A percentile compares a stretch with the other conserved stretches of the same genome.
Evolutionary conservation across 1,284 basidiomycete species (phyloP).

Genomic region (Coniophora puteana): DNA sequence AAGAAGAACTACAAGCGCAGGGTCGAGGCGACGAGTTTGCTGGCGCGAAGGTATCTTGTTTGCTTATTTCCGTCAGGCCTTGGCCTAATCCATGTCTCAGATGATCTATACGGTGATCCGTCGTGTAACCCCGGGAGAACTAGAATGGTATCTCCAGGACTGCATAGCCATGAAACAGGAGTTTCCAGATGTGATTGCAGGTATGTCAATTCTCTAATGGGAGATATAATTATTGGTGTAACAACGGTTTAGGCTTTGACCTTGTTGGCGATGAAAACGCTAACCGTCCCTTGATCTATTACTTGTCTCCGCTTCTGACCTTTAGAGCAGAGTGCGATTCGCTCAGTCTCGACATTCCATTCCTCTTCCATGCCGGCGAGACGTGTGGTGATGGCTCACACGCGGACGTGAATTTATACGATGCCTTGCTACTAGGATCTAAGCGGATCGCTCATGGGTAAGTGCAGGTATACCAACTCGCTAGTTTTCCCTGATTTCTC

Average conservation of each 20-base stretch:
- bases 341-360: conserved; percentile 64
- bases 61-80: conserved; percentile 6
- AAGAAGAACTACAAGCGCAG: conserved; percentile 43
- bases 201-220: conserved; percentile 27
- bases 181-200: conserved; percentile 72
- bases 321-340: conserved; percentile 58
- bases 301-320: conserved; percentile 56
- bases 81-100: conserved; percentile 28
- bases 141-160: conserved; percentile 69
- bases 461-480: conserved; percentile 8
- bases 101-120: conserved; percentile 72
- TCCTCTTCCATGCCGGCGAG: conserved; percentile 79
- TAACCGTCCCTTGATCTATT: conserved; percentile 58
- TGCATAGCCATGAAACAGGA: conserved; percentile 70
- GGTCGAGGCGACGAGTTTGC: conserved; percentile 59
- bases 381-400: conserved; percentile 69
- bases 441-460: conserved; percentile 80
- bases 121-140: conserved; percentile 49
- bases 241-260: conserved; percentile 58
- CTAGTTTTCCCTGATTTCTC: conserved; percentile 4
- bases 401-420: conserved; percentile 74
- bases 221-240: background rate
- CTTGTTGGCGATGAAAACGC: conserved; percentile 75
- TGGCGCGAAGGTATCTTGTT: conserved; percentile 50
- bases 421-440: conserved; percentile 73